Base-by-base conservation (phyloP, 2,329 filamentous ascomycete species). In the Epichloe gansuensis region DNA sequence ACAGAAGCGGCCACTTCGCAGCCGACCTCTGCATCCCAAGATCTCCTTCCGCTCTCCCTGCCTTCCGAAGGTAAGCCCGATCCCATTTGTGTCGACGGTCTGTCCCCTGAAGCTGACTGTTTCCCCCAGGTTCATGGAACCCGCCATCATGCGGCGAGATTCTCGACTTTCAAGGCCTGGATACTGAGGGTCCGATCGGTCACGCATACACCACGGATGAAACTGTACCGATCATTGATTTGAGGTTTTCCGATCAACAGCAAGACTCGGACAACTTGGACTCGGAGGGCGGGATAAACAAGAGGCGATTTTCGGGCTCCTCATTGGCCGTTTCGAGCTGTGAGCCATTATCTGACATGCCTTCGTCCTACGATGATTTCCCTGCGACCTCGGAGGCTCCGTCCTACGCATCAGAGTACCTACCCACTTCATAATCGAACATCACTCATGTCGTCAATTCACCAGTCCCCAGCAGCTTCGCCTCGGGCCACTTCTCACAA, bases 261-360 rank as follows among this genome's bases (percentile, higher is more conserved):
- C 61, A 64, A 23, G 78, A 82, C n/a, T 67, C 70, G 51, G 76
- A 80, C 38, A 57, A 67, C 17, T 60, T 77, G 54, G 70, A 69
- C 53, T 72, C 77, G 54, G 78, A 81, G 41, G 69, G 74, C 51
- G 70, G 68, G n/a, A 66, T 75, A 45, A 75, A 78, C 56, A 72
- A 75, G 46, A 75, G 83, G 54, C 77, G 82, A 55, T 77, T 86
- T 72, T 87, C 84, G 21, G 83, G 83, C 47, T 87, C 84, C 2
- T 87, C 84, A 1, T 85, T 86, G 61, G 85, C 83, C 40, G 77
- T 87, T 68, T 87, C 84, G 15, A 86, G 78, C 1, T 77, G 77
- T 42, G 77, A 82, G 23, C 74, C 74, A 23, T 70, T 85, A 42
- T 84, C 82, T 5, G 84, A 87, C 59, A 79, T 86, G 64, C 75